Conservation (phyloP, 257 asterid species). For the Anisodus tanguticus region DNA sequence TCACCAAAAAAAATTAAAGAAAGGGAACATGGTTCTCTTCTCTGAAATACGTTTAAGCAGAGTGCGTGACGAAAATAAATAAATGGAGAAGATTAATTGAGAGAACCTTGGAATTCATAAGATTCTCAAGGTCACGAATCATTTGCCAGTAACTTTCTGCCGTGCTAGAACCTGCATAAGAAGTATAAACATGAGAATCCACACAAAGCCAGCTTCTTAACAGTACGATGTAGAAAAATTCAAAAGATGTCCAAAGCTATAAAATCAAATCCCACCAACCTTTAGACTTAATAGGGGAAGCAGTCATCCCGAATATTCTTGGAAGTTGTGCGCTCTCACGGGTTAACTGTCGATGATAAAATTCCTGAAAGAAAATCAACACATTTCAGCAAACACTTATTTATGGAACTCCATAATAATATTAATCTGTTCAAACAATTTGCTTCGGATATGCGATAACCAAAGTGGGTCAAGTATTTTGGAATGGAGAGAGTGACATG, state of each 20-base stretch:
- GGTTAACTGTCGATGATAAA: slow-evolving; percentile 56
- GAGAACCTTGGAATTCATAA: slow-evolving; percentile 86
- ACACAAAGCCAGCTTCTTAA: background rate
- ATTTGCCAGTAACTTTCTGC: slow-evolving; percentile 48
- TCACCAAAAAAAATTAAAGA: background rate
- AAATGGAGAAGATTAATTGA: background rate
- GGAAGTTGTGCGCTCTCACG: slow-evolving; percentile 52
- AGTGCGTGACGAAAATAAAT: background rate
- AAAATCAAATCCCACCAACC: slow-evolving; percentile 43
- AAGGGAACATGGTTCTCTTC: background rate
- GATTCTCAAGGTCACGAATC: slow-evolving; percentile 67
- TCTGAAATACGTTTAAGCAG: background rate
- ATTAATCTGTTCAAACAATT: background rate
- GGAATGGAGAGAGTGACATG: background rate
- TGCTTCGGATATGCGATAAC: background rate
- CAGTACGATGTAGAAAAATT: background rate
- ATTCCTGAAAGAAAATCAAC: slow-evolving; percentile 53
- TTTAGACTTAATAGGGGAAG: slow-evolving; percentile 92
- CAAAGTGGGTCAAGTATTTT: background rate
- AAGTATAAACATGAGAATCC: background rate
- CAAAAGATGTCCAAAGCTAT: background rate
- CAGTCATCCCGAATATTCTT: slow-evolving; percentile 91
- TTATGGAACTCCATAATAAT: background rate
- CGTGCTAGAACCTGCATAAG: slow-evolving; percentile 53
- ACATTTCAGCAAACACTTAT: background rate